Evolutionary conservation across 2,329 filamentous ascomycete species (phyloP).

Genomic region (Fusarium sarcochroum): DNA sequence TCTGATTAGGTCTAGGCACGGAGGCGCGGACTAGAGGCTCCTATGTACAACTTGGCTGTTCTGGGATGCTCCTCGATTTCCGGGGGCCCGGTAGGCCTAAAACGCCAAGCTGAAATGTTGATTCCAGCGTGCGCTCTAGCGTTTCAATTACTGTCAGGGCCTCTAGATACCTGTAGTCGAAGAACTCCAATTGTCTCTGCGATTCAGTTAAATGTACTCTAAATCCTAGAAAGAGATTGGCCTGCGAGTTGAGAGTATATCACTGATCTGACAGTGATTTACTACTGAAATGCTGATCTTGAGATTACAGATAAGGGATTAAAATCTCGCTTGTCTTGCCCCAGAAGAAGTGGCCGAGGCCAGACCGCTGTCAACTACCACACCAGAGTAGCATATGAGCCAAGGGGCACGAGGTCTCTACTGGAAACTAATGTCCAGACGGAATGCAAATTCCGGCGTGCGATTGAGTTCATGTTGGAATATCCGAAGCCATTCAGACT

Average conservation of each 20-base stretch:
- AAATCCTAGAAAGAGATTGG: too few species aligned
- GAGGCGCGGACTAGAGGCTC: too few species aligned
- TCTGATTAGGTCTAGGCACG: not conserved
- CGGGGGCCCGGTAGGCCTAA: not conserved
- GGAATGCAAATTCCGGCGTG: slow-evolving; percentile 1
- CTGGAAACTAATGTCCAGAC: not conserved
- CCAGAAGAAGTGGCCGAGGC: not conserved
- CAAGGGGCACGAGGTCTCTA: not conserved
- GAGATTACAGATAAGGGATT: not conserved
- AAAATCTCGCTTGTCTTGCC: not conserved
- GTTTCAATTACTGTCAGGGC: not conserved
- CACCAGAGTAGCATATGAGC: not conserved
- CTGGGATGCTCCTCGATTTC: not conserved
- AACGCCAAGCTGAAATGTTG: not conserved
- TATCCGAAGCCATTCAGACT: not conserved
- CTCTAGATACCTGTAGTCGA: not conserved
- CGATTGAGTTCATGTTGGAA: not conserved
- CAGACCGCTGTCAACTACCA: not conserved
- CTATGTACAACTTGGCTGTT: not conserved
- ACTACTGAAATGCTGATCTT: not conserved
- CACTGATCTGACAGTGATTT: not conserved
- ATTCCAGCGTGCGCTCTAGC: not conserved
- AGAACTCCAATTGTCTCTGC: not conserved
- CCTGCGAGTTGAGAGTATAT: too few species aligned
- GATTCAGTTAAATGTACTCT: too few species aligned